Evolutionary conservation across 2,329 filamentous ascomycete species (phyloP).

Genomic region (Zymoseptoria pseudotritici): DNA sequence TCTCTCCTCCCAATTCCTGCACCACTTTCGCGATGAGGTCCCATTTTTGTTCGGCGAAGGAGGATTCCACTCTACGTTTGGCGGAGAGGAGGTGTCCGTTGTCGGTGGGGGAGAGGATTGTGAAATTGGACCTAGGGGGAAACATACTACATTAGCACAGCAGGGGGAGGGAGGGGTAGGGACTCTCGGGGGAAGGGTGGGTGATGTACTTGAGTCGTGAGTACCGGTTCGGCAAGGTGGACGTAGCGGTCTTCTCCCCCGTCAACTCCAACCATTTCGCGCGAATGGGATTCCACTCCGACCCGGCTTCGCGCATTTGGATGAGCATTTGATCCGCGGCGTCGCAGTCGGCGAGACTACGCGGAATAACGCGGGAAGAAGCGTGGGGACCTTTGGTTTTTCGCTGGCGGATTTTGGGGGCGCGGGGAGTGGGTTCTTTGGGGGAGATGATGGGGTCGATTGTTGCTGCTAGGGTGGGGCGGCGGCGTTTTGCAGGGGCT

Average conservation of each 20-base stretch:
- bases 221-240: slow-evolving; percentile 35
- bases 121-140: slow-evolving; percentile 35
- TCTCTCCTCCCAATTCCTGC: slow-evolving; percentile 24
- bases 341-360: slow-evolving; percentile 22
- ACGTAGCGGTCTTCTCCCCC: slow-evolving; percentile 27
- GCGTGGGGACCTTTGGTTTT: slow-evolving; percentile 9
- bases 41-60: slow-evolving; percentile 36
- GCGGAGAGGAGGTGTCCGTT: slow-evolving; percentile 27
- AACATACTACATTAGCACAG: not conserved
- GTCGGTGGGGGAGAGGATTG: slow-evolving; percentile 30
- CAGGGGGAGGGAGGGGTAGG: not conserved
- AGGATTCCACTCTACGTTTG: slow-evolving; percentile 35
- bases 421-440: not conserved
- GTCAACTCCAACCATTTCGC: slow-evolving; percentile 24
- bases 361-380: slow-evolving; percentile 11
- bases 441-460: not conserved
- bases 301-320: slow-evolving; percentile 20
- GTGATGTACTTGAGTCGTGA: slow-evolving; percentile 9
- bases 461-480: not conserved
- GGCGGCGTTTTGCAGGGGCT: not conserved
- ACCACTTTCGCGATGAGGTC: slow-evolving; percentile 29
- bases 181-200: not conserved
- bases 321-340: slow-evolving; percentile 24
- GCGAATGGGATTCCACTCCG: slow-evolving; percentile 24
- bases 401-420: not conserved